These are phyloP conservation scores for Suhomyces wounanorum DNA, from an alignment of 1,139 yeast genomes.

Conservation along the genomic window DNA sequence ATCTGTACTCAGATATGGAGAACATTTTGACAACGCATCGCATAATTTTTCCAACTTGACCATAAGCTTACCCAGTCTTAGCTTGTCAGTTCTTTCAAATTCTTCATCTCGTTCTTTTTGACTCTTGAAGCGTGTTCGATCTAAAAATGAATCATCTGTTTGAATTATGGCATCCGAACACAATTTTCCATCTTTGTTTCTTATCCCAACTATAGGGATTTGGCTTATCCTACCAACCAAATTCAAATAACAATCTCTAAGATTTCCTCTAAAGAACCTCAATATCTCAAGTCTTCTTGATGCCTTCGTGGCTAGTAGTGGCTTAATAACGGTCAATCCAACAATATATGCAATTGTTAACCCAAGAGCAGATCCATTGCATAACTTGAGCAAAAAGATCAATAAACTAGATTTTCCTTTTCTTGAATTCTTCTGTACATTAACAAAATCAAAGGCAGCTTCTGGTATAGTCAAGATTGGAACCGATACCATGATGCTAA, in stretches of 20 bases:
- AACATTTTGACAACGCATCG: conserved; percentile 27
- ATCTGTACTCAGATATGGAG: conserved; percentile 33
- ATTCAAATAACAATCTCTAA: conserved; percentile 42
- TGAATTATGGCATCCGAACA: conserved; percentile 46
- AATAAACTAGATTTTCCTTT: conserved; percentile 31
- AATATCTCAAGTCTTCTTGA: conserved; percentile 37
- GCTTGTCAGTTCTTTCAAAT: conserved; percentile 25
- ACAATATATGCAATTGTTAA: conserved; percentile 34
- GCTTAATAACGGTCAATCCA: conserved; percentile 37
- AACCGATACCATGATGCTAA: conserved; percentile 16
- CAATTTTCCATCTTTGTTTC: conserved; percentile 33
- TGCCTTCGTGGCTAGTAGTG: conserved; percentile 36
- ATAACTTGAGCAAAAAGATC: conserved; percentile 33
- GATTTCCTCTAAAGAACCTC: conserved; percentile 34
- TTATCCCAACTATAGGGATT: conserved; percentile 45
- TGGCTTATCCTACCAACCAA: conserved; percentile 38
- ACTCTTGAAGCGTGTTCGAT: conserved; percentile 12
- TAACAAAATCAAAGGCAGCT: conserved; percentile 39
- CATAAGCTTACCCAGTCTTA: conserved; percentile 28
- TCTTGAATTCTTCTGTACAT: conserved; percentile 15
- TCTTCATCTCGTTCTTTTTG: conserved; percentile 20
- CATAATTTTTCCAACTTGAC: conserved; percentile 29
- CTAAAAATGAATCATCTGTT: conserved; percentile 32
- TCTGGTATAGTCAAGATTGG: conserved; percentile 49
- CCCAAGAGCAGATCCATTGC: conserved; percentile 39